These are phyloP conservation scores for Urochloa ruziziensis DNA, from an alignment of 176 grass and related monocot species.

Conservation along the genomic window DNA sequence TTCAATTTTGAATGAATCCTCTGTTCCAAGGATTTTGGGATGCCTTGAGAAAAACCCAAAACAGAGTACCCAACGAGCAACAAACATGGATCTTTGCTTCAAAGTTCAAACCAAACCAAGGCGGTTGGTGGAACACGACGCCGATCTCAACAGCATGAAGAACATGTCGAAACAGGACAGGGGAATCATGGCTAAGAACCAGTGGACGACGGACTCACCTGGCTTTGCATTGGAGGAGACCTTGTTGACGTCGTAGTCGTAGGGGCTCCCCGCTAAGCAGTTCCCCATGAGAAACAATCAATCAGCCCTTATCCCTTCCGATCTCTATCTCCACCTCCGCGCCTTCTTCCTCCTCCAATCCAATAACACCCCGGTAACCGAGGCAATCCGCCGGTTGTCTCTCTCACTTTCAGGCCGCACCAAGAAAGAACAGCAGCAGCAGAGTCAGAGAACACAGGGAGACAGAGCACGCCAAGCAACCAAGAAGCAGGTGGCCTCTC, in stretches of 20 bases:
- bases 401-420: background rate
- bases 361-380: background rate
- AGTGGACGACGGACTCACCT: slow-evolving; percentile 37
- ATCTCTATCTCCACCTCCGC: background rate
- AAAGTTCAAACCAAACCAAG: background rate
- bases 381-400: background rate
- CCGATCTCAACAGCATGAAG: background rate
- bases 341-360: background rate
- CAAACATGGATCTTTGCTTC: background rate
- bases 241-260: slow-evolving; percentile 30
- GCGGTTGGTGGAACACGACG: background rate
- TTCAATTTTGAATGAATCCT: background rate
- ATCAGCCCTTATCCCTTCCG: background rate
- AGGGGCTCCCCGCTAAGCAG: slow-evolving; percentile 42
- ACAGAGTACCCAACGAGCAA: background rate
- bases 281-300: slow-evolving; percentile 57
- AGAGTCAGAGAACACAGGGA: background rate
- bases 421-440: background rate
- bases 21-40: background rate
- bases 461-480: background rate
- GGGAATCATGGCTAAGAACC: background rate
- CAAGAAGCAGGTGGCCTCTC: background rate
- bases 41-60: background rate
- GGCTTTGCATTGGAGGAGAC: slow-evolving; percentile 70
- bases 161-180: background rate